Conservation (phyloP, 108 stramenopile species). For the Licmophora abbreviata region DNA sequence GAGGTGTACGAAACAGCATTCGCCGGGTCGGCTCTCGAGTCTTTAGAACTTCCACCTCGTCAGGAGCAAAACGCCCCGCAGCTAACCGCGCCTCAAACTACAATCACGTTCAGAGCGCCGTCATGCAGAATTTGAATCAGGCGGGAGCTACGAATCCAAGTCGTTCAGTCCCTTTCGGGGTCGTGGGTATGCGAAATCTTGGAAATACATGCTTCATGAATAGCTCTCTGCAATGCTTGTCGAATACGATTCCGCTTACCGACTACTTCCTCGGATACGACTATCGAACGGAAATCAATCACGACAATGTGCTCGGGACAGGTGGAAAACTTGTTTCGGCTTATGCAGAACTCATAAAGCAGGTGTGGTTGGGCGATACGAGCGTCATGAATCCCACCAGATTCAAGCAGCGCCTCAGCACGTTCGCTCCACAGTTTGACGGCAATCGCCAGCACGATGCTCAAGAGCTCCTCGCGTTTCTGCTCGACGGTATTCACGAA, state of each 20-base stretch:
- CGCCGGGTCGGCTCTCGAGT: too few relatives aligned
- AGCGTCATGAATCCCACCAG: slow-evolving; percentile 23
- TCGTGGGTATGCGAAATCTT: slow-evolving; percentile 87
- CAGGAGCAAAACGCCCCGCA: background rate
- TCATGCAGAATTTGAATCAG: slow-evolving; percentile 25
- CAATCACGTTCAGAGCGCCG: slow-evolving; percentile 35
- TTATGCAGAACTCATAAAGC: slow-evolving; percentile 74
- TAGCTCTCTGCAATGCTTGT: slow-evolving; percentile 84
- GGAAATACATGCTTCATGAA: slow-evolving; percentile 98
- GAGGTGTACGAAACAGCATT: too few relatives aligned
- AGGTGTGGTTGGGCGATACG: slow-evolving; percentile 75
- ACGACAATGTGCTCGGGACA: slow-evolving; percentile 78
- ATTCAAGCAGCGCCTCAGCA: slow-evolving; percentile 66
- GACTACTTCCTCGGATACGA: slow-evolving; percentile 87
- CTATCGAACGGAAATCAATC: slow-evolving; percentile 80
- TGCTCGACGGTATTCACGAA: slow-evolving; percentile 91
- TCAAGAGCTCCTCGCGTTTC: slow-evolving; percentile 80
- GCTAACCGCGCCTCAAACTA: slow-evolving; percentile 29
- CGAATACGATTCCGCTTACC: slow-evolving; percentile 77
- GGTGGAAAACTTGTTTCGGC: slow-evolving; percentile 70
- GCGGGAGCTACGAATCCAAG: slow-evolving; percentile 21
- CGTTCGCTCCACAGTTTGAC: slow-evolving; percentile 80
- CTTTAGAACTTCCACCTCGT: too few relatives aligned
- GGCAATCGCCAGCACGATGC: slow-evolving; percentile 92
- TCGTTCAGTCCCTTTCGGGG: slow-evolving; percentile 42